Evolutionary conservation across 2,329 filamentous ascomycete genomes (phyloP).

Genomic region (Lojkania enalia): DNA sequence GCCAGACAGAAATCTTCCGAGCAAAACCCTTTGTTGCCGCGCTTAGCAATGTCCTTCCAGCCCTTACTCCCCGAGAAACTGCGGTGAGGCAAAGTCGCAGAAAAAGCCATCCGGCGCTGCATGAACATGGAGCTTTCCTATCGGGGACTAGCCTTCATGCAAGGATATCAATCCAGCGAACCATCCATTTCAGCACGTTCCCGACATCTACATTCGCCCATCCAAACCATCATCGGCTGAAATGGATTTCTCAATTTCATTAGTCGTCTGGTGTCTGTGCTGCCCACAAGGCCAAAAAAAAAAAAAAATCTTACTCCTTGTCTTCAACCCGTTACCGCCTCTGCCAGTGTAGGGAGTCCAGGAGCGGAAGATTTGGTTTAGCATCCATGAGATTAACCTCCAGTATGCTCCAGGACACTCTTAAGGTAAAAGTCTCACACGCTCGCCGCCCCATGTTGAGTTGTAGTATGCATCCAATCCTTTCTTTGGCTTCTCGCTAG

Average conservation of each 20-base stretch:
- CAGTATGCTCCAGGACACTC: too few relatives aligned
- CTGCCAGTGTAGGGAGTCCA: too few relatives aligned
- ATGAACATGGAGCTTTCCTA: conserved; percentile 8
- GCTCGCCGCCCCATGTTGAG: too few relatives aligned
- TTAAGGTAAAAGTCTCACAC: too few relatives aligned
- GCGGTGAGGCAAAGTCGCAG: conserved; percentile 12
- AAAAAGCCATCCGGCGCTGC: conserved; percentile 6
- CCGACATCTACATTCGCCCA: neutral
- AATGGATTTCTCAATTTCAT: neutral
- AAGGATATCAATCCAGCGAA: conserved; percentile 8
- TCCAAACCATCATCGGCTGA: neutral
- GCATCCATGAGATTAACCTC: too few relatives aligned
- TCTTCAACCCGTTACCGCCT: too few relatives aligned
- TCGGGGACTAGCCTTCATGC: conserved; percentile 12
- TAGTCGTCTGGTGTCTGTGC: neutral
- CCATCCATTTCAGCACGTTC: conserved; percentile 1
- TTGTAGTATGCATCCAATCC: neutral
- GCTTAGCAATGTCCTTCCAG: neutral
- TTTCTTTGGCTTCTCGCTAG: conserved; percentile 11
- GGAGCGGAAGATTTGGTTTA: too few relatives aligned
- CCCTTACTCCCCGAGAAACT: conserved; percentile 9
- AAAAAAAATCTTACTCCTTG: too few relatives aligned
- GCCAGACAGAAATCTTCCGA: neutral
- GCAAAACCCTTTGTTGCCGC: neutral
- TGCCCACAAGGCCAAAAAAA: neutral